Conservation (phyloP, 176 grass and related monocot genomes). For the Bonia amplexicaulis region DNA sequence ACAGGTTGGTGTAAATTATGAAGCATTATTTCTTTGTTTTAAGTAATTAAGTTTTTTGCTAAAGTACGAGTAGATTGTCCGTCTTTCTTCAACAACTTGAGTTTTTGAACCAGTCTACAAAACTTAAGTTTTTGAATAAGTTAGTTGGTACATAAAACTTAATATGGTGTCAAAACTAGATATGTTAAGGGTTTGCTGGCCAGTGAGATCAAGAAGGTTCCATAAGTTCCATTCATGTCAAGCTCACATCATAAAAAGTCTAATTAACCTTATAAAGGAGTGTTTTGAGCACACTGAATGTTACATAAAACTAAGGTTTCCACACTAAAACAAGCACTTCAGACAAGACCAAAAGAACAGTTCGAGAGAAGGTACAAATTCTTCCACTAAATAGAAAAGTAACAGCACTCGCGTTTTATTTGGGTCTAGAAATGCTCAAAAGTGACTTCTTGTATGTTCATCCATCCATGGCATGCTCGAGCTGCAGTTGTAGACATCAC, state of each 20-base stretch:
- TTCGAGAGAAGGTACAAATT: constrained; percentile 32
- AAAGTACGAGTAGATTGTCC: neutral
- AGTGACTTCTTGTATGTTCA: neutral
- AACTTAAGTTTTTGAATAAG: neutral
- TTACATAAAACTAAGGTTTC: neutral
- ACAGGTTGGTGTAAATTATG: neutral
- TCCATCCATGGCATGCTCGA: constrained; percentile 25
- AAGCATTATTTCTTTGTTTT: neutral
- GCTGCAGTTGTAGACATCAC: neutral
- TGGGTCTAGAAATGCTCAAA: constrained; percentile 28
- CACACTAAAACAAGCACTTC: neutral
- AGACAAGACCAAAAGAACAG: constrained; percentile 15
- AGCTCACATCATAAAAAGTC: neutral
- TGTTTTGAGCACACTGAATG: neutral
- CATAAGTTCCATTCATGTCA: neutral
- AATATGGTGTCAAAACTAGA: neutral
- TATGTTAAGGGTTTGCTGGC: neutral
- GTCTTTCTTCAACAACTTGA: neutral
- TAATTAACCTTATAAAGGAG: neutral
- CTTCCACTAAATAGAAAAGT: constrained; percentile 41
- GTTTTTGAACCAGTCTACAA: neutral
- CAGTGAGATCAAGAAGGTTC: neutral
- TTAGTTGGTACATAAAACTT: neutral
- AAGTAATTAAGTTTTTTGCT: neutral
- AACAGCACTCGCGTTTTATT: constrained; percentile 14